phyloP scores from a whole-genome alignment of 139 green algal species.

The Coelastrella sp. region DNA sequence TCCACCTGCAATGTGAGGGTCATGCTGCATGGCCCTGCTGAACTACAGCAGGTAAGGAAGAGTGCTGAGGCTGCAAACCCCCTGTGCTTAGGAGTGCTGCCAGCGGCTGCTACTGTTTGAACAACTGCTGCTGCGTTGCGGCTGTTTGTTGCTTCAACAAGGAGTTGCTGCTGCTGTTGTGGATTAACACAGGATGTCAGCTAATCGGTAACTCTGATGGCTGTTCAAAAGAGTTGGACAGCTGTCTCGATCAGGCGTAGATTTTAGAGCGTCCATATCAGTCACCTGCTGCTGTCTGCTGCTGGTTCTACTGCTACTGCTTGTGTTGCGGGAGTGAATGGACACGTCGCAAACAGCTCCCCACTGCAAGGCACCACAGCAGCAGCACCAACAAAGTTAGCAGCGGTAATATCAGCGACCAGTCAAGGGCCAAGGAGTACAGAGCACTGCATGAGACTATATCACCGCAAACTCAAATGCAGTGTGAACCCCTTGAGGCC shows the following conservation, averaged over 20 bases:
- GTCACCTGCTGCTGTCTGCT: conserved; percentile 63
- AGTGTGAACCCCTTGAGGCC: no score
- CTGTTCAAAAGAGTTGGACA: background rate
- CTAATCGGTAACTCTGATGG: background rate
- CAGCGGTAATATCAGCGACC: no score
- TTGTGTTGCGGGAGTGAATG: conserved; percentile 67
- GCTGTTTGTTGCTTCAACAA: background rate
- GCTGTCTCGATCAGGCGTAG: background rate
- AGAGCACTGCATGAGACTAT: no score
- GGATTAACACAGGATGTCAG: background rate
- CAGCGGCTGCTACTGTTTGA: no score
- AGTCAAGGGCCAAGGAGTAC: no score
- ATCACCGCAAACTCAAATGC: no score
- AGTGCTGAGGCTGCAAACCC: no score
- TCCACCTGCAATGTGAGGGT: no score
- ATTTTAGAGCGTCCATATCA: background rate
- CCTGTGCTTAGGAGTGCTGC: no score
- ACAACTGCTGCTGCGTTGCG: background rate
- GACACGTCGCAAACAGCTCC: conserved; percentile 83
- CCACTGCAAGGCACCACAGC: conserved; percentile 55
- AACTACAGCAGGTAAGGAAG: no score
- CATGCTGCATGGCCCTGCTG: no score
- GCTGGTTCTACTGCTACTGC: conserved; percentile 74
- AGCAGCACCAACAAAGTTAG: no score
- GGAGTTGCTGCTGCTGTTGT: background rate